Evolutionary conservation across 2,329 filamentous ascomycete genomes (phyloP), one percentile per base, ranked within the genome.

Genomic region (Aspergillus transmontanensis): DNA sequence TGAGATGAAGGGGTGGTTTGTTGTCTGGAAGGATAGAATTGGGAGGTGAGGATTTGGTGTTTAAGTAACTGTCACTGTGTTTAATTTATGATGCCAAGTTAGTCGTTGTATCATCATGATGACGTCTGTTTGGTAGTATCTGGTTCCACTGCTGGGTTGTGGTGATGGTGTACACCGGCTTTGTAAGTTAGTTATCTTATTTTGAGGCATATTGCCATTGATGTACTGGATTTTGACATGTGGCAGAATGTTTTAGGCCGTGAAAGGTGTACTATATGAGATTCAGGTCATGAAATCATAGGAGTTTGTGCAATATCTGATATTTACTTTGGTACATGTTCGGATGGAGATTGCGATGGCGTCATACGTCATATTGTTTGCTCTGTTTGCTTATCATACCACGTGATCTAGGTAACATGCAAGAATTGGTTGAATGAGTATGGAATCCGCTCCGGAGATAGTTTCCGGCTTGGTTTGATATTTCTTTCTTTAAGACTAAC

Each of bases 351-450:
- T 36, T 28, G 51, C 30, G 30, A 54, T 54, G 16, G 51, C 30
- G 51, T 54, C 51, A 54, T 54, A 54, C 30, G 21, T 54, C 19
- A 23, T 11, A 4, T 36, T 21, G 51, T 54, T 36, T 50, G 46
- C 10, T 51, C 28, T 32, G 48, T 32, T 39, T 55, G 32, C 19
- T 36, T 23, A 21, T 19, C 23, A 6, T 36, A 34, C 36, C 51
- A 55, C 51, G 51, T 55, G 51, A 55, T 51, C 19, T 51, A 51
- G 41, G n/a, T 23, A 21, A 39, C 21, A 55, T 39, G 51, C 51
- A 32, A 55, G 11, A 41, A 14, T 39, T 34, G 10, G 21, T 6
- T 23, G 14, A 26, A 26, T 14, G 39, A 28, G 4, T 23, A 39
- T 23, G 7, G 50, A 53, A 53, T n/a, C 28, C 28, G 28, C 6